Base-by-base conservation (phyloP, 2,329 filamentous ascomycete species). In the Seiridium unicorne region DNA sequence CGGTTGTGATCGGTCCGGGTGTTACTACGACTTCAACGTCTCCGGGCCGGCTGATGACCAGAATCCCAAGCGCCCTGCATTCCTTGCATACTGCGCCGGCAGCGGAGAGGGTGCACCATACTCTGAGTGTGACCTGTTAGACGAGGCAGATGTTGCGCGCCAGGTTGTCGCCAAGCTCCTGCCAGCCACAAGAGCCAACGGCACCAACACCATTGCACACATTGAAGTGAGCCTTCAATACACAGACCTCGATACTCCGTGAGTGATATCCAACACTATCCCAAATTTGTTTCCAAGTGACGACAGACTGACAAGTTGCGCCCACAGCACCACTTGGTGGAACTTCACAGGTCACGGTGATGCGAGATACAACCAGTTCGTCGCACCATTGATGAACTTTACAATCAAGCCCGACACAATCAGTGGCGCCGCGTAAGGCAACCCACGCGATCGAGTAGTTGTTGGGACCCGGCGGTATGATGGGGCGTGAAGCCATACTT, bases 21-120 rank as follows among this genome's bases (percentile, higher is more conserved):
- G 70, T 55, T 60, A 57, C 51, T 73, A 73, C 59, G 70, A 71
- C 58, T 74, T 73, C 64, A 69, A 71, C 62, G 63, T 75, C 51
- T 69, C 70, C 38, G 73, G 69, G 44, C 62, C 60, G 57, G 68
- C 62, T 32, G 68, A 69, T 62, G 35, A 59, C 47, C 68, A 61
- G 8, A 68, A 60, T 49, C 69, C 67, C 7, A 58, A 63, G 10
- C 65, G 60, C 18, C 72, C 72, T 5, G 69, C 68, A 6, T 74
- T 74, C 63, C 65, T 64, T 32, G 72, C 71, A n/a, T 65, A 66
- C 61, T 74, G 73, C 59, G 61, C 58, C 48, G 72, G 73, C 48
- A 18, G 58, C 9, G 67, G 64, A 26, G 71, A 70, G 59, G 68
- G 70, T 5, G 63, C 66, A 26, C 59, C 64, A 10, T 74, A 72